Evolutionary conservation across 2,329 filamentous ascomycete genomes (phyloP).

Genomic region (Camptophora hylomeconis): DNA sequence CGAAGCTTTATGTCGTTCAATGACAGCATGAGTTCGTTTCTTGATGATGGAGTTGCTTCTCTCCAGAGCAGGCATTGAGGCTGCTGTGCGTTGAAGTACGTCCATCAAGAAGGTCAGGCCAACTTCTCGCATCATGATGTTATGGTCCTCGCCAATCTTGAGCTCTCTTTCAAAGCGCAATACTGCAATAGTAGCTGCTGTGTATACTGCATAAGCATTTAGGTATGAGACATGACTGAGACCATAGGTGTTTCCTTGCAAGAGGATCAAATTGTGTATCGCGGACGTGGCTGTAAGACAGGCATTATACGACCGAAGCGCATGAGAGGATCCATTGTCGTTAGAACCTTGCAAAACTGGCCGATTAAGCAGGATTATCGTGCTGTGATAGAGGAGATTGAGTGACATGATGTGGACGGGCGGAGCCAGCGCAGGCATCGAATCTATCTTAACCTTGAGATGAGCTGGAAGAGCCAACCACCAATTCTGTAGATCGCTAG

Average conservation of each 20-base stretch:
- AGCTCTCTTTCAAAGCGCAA: conserved; percentile 16
- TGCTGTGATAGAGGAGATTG: conserved; percentile 37
- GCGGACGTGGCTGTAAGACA: conserved; percentile 16
- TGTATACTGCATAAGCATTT: conserved; percentile 19
- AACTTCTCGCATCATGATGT: conserved; percentile 10
- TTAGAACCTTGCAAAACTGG: conserved; percentile 26
- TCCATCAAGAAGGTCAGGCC: conserved; percentile 16
- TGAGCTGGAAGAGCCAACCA: conserved; percentile 28
- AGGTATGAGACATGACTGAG: conserved; percentile 18
- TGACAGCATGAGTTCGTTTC: conserved; percentile 16
- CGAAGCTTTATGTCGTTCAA: conserved; percentile 12
- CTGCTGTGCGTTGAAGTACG: conserved; percentile 15
- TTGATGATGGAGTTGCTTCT: conserved; percentile 18
- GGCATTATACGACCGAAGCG: conserved; percentile 13
- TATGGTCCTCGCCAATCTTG: conserved; percentile 10
- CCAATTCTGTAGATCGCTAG: conserved; percentile 33
- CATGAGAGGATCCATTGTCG: too few species aligned
- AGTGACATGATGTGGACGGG: conserved; percentile 35
- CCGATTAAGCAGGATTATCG: conserved; percentile 41
- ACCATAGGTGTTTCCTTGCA: conserved; percentile 19
- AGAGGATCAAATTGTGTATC: conserved; percentile 17
- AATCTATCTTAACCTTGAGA: conserved; percentile 26
- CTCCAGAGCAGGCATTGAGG: conserved; percentile 17
- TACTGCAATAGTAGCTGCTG: conserved; percentile 19
- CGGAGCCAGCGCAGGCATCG: conserved; percentile 21